Percentiles rank a stretch among this genome's conserved stretches.
These are phyloP conservation scores for Penicillium lividum DNA, from an alignment of 495 filamentous ascomycete genomes.

Conservation along the genomic window DNA sequence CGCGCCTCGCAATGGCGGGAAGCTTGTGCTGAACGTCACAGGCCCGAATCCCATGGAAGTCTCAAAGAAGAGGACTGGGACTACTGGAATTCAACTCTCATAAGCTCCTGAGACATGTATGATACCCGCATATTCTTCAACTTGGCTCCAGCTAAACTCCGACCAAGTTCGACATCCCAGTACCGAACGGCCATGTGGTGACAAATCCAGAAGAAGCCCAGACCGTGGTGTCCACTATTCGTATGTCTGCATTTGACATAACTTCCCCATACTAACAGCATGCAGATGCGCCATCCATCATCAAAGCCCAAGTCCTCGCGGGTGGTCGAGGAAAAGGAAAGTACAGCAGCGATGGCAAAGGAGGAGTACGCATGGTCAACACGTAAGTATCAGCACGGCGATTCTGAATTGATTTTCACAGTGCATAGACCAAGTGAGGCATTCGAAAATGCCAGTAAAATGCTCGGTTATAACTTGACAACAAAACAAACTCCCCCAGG, in stretches of 20 bases:
- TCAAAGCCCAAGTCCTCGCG: constrained; percentile 37
- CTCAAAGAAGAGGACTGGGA: constrained; percentile 25
- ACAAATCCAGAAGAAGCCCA: constrained; percentile 25
- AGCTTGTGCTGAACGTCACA: not conserved
- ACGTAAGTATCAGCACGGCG: constrained; percentile 17
- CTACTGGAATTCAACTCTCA: constrained; percentile 33
- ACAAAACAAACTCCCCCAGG: constrained; percentile 33
- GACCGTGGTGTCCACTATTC: constrained; percentile 26
- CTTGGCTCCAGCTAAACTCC: not conserved
- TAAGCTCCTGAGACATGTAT: constrained; percentile 29
- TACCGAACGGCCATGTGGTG: constrained; percentile 29
- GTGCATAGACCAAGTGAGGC: constrained; percentile 27
- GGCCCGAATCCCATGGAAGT: constrained; percentile 4
- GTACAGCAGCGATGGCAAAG: constrained; percentile 32
- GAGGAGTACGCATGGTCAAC: constrained; percentile 32
- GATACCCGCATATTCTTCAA: not conserved
- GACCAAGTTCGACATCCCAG: constrained; percentile 31
- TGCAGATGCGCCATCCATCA: constrained; percentile 31
- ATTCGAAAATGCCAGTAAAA: constrained; percentile 31
- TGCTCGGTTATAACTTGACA: constrained; percentile 35
- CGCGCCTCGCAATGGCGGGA: not conserved
- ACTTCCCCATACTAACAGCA: not conserved
- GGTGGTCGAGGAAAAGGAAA: constrained; percentile 37
- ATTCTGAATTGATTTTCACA: not conserved
- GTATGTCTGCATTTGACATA: constrained; percentile 11